A percentile compares a stretch with the other conserved stretches of the same genome.
These are phyloP conservation scores for Didymella lethalis DNA, from an alignment of 2,329 filamentous ascomycete genomes.

Conservation along the genomic window DNA sequence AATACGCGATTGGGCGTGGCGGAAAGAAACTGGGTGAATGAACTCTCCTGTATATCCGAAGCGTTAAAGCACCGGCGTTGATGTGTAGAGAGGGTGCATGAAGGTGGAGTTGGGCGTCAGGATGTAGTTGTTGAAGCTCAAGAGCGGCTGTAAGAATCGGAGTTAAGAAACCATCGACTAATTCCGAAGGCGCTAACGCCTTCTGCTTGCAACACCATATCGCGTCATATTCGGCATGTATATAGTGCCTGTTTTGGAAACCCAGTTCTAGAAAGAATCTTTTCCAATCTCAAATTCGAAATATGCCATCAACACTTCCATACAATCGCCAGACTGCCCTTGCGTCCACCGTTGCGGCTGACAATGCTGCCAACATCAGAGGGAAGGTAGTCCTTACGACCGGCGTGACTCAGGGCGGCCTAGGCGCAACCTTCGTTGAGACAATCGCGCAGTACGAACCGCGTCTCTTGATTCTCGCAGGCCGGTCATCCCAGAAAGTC, in stretches of 20 bases:
- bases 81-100: background rate
- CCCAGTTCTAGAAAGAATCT: too few relatives aligned
- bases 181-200: background rate
- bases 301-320: background rate
- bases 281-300: background rate
- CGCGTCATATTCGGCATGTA: background rate
- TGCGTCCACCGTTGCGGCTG: background rate
- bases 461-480: background rate
- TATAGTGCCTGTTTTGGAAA: background rate
- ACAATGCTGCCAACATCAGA: background rate
- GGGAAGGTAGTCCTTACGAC: background rate
- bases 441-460: background rate
- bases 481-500: background rate
- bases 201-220: background rate
- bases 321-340: background rate
- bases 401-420: background rate
- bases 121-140: background rate
- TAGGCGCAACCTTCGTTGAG: background rate
- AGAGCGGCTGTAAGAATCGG: background rate
- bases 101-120: background rate
- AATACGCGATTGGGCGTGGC: constrained; percentile 52
- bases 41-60: background rate
- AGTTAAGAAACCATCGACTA: background rate
- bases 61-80: background rate
- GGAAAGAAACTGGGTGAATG: constrained; percentile 49